Base-by-base conservation (phyloP, 306 rosid genomes). In the Sindora glabra region DNA sequence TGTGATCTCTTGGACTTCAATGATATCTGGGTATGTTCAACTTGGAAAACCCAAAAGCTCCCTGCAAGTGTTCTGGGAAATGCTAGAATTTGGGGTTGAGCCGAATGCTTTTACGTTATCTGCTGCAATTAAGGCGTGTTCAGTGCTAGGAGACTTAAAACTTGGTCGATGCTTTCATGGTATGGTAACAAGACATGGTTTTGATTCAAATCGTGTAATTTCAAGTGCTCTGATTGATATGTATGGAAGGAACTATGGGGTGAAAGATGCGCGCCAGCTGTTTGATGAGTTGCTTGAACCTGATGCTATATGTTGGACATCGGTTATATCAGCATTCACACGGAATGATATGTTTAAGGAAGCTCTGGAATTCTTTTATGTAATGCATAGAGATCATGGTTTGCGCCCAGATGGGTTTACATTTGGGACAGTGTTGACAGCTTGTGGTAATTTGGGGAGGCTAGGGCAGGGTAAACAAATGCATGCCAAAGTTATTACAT, bases 1-100 rank as follows among this genome's bases (percentile, higher is more conserved):
- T 54, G 91, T 83, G 10, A 81, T 91, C 0, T 82, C 96, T 1
- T 87, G 96, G 96, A 77, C 92, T 3, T 91, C 97, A 0, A 84
- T 91, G 71, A 74, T 91, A 10, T 78, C 89, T 0, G 87, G 92
- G 10, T 85, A 87, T 42, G 81, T 82, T 48, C 65, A 54, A 8
- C 59, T 33, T 7, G 86, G 81, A 15, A 72, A 75, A 23, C 85
- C 89, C 2, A 36, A 6, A 0, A 26, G n/a, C 2, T 69, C 86
- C 0, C 15, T 91, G 24, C 65, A 14, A 0, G 37, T 87, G 40
- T 87, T 85, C 49, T 57, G 67, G 59, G 77, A 83, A 30, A 87
- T 87, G 95, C 25, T 73, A 55, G 69, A 5, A 14, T 59, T 29
- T 14, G 81, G 72, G 27, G 10, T 85, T 10, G 77, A 77, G 21